Evolutionary conservation across 2,329 filamentous ascomycete genomes (phyloP).

Genomic region (Sporothrix dimorphospora): DNA sequence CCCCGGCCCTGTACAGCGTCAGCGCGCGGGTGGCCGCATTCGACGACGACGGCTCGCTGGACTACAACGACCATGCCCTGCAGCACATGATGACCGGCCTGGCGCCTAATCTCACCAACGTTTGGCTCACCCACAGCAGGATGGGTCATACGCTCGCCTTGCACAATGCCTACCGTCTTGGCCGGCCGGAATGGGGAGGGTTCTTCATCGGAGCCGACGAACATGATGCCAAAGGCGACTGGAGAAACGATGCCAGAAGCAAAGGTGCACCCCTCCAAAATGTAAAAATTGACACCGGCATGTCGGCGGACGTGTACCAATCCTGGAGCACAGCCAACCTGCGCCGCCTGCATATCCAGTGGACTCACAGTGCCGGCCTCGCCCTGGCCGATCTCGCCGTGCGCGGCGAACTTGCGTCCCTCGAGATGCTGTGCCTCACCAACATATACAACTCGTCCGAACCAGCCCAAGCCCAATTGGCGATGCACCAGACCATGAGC

Average conservation of each 20-base stretch:
- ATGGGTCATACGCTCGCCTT: background rate
- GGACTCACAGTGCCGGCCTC: background rate
- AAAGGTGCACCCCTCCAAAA: background rate
- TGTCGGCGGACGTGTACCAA: background rate
- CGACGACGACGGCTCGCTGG: background rate
- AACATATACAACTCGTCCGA: background rate
- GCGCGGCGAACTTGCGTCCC: background rate
- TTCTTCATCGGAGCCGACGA: background rate
- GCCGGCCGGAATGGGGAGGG: background rate
- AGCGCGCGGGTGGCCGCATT: background rate
- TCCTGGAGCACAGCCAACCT: background rate
- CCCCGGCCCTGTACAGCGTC: background rate
- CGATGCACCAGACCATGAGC: background rate
- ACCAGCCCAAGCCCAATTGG: background rate
- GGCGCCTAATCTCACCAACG: slow-evolving; percentile 8
- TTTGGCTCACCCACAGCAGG: background rate
- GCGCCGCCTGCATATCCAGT: background rate
- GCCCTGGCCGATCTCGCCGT: background rate
- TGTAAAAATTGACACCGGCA: background rate
- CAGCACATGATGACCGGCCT: background rate
- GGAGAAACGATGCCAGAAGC: background rate
- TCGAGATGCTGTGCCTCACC: background rate
- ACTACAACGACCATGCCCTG: background rate
- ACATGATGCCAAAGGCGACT: background rate
- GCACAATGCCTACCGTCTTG: background rate